Evolutionary conservation across 2,329 filamentous ascomycete species (phyloP).

Genomic region (Alternaria consortialis): DNA sequence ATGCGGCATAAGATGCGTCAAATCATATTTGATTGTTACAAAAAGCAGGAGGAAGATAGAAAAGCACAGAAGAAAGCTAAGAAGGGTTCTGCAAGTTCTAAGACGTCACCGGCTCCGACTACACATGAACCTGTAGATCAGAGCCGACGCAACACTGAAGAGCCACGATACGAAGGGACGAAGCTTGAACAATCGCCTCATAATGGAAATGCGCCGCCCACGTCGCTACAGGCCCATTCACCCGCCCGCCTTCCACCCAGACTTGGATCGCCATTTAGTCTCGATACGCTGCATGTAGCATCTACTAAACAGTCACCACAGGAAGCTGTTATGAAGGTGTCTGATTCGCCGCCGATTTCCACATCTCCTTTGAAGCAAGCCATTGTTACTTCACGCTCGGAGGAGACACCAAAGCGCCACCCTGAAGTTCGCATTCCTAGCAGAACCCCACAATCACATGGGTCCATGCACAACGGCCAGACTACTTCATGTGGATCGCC

Average conservation of each 20-base stretch:
- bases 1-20: slow-evolving; percentile 73
- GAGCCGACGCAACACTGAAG: neutral
- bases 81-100: slow-evolving; percentile 6
- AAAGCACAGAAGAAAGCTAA: slow-evolving; percentile 26
- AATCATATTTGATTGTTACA: slow-evolving; percentile 71
- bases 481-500: neutral
- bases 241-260: slow-evolving; percentile 3
- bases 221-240: neutral
- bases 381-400: neutral
- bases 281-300: neutral
- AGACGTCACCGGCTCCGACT: slow-evolving; percentile 4
- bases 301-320: neutral
- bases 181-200: neutral
- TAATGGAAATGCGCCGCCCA: neutral
- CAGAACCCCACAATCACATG: slow-evolving; percentile 2
- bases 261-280: slow-evolving; percentile 23
- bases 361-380: neutral
- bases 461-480: neutral
- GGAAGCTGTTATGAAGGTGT: neutral
- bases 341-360: slow-evolving; percentile 3
- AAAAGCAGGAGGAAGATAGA: slow-evolving; percentile 41
- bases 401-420: slow-evolving; percentile 1
- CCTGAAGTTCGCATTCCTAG: slow-evolving; percentile 20
- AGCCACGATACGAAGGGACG: neutral
- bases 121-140: neutral